Base-by-base conservation (phyloP, 164 flowering plant genomes). In the Magnolia kwangsiensis region DNA sequence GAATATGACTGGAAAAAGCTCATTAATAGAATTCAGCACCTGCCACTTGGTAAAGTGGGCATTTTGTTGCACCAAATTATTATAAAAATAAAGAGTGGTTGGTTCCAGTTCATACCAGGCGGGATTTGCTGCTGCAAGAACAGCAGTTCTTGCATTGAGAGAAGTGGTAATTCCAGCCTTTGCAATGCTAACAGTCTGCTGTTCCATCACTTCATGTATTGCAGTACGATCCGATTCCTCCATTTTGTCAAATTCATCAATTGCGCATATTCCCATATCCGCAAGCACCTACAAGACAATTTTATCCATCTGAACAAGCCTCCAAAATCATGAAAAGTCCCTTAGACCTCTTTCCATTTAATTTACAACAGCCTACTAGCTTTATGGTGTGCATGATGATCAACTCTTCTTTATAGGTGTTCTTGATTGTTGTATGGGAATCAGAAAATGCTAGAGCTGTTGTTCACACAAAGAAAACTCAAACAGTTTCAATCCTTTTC, bases 161-260 rank as follows among this genome's bases (percentile, higher is more conserved):
- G 99, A 96, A 50, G 99, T 96, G 29, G 99, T 96, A 76, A 96
- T 96, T 29, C 99, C 99, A 74, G 99, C 99, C 89, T 94, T 96
- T 23, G 99, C 99, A 85, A 96, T 94, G 85, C 98, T 94, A 63
- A 96, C 99, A 63, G 98, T 96, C 80, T 96, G 98, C 87, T 96
- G 99, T 81, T 96, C 99, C 99, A 96, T 96, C 70, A 96, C 99
- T 83, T 96, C 99, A 80, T 94, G 99, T 70, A 96, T 96, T 68
- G 98, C 90, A 68, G 99, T 96, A 50, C 99, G 89, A 85, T 96
- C 99, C 11, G 95, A 92, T 37, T 96, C 99, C 29, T 96, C 99
- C 98, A 96, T 96, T 89, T 96, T 96, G 86, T 96, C 99, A 84
- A 96, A 96, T 83, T 96, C 99, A 81, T 96, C 99, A 86, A 96